Conservation (phyloP, 2,329 filamentous ascomycete species). For the Stagonosporopsis vannaccii region DNA sequence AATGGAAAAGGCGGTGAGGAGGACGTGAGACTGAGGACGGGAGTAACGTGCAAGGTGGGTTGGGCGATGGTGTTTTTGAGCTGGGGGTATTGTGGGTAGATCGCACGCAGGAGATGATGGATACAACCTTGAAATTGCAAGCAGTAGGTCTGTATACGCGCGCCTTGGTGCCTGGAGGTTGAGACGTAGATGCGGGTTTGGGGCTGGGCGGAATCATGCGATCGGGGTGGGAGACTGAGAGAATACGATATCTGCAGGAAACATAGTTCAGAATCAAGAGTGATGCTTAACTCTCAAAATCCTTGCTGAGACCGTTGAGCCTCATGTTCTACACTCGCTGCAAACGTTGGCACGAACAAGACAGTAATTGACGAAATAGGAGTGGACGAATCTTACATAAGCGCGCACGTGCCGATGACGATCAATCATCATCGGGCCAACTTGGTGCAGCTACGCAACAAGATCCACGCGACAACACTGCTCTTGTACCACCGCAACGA, state of each 20-base stretch:
- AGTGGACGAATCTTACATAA: conserved; percentile 7
- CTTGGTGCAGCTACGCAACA: conserved; percentile 11
- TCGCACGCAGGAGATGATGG: not conserved
- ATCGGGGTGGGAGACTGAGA: not conserved
- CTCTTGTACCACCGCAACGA: conserved; percentile 18
- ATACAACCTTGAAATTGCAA: not conserved
- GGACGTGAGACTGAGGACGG: not conserved
- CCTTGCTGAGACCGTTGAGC: not conserved
- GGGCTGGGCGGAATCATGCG: not conserved
- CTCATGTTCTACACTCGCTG: not conserved
- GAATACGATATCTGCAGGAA: too few relatives aligned
- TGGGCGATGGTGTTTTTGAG: too few relatives aligned
- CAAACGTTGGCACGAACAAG: not conserved
- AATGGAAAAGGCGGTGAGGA: too few relatives aligned
- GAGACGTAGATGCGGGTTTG: not conserved
- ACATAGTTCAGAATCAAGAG: too few relatives aligned
- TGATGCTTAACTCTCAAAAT: too few relatives aligned
- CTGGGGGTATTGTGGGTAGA: not conserved
- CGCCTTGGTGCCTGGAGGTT: not conserved
- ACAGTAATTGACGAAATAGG: not conserved
- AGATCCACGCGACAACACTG: conserved; percentile 18
- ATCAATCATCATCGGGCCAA: conserved; percentile 21
- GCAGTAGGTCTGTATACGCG: not conserved
- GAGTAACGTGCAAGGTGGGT: too few relatives aligned
- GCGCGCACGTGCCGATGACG: conserved; percentile 17